Conservation (phyloP, 768 basidiomycete genomes). For the Boletus rubroflammeus region DNA sequence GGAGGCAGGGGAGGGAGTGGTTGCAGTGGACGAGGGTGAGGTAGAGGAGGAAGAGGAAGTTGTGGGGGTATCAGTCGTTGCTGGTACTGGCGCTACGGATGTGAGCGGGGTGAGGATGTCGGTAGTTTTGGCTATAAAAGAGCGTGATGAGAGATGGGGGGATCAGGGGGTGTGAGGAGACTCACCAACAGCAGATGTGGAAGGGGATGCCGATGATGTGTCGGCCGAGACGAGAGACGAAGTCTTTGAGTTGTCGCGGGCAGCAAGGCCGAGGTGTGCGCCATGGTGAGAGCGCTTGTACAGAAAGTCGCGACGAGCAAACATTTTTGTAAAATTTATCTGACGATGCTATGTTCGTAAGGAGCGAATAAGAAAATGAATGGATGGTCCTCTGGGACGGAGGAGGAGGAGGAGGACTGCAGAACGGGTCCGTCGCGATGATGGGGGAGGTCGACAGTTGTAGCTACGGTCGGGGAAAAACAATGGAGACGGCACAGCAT, state of each 20-base stretch:
- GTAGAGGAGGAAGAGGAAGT: not conserved
- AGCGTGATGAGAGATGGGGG: not conserved
- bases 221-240: accelerated
- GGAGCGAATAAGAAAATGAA: constrained; percentile 24
- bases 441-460: not conserved
- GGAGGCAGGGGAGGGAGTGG: constrained; percentile 3
- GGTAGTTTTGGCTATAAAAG: constrained; percentile 1
- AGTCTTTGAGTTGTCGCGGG: not conserved
- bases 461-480: not conserved
- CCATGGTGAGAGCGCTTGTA: constrained; percentile 15
- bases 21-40: constrained; percentile 5
- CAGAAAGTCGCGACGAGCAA: constrained; percentile 8
- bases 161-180: not conserved
- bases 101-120: not conserved
- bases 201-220: not conserved
- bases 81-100: constrained; percentile 1
- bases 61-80: constrained; percentile 18
- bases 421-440: not conserved
- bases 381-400: constrained; percentile 4
- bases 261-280: constrained; percentile 8
- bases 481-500: not conserved
- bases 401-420: not conserved
- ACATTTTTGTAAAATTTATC: constrained; percentile 7
- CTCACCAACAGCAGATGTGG: not conserved
- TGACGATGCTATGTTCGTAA: constrained; percentile 14